Conservation (phyloP, 2,329 filamentous ascomycete genomes). For the Cercospora brassicicola region DNA sequence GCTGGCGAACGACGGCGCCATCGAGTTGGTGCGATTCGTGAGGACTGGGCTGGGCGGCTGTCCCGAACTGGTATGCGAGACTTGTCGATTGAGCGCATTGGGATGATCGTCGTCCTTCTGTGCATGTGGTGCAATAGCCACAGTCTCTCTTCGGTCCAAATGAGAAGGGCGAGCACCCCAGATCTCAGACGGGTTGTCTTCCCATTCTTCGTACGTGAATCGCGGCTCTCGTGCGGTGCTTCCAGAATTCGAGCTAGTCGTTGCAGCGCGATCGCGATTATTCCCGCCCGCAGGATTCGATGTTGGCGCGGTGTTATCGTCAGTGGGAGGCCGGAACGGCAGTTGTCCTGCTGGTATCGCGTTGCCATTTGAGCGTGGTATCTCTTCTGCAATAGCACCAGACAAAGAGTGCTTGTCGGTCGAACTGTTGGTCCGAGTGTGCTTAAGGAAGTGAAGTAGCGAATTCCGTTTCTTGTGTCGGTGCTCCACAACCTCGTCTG, state of each 20-base stretch:
- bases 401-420: constrained; percentile 21
- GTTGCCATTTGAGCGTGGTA: constrained; percentile 9
- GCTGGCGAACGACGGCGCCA: constrained; percentile 10
- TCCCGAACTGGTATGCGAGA: constrained; percentile 10
- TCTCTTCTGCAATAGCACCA: constrained; percentile 16
- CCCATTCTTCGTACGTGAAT: constrained; percentile 32
- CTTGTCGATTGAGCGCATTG: constrained; percentile 1
- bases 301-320: not conserved
- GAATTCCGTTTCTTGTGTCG: constrained; percentile 32
- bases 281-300: not conserved
- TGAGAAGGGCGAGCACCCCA: constrained; percentile 27
- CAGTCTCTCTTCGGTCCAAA: constrained; percentile 25
- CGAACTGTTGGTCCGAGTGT: constrained; percentile 27
- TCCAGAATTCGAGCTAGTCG: not conserved
- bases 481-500: constrained; percentile 25
- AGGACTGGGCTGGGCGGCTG: constrained; percentile 22
- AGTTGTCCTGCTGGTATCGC: constrained; percentile 13
- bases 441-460: constrained; percentile 33
- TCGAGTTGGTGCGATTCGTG: constrained; percentile 24
- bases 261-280: constrained; percentile 1
- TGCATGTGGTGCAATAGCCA: constrained; percentile 22
- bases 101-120: not conserved
- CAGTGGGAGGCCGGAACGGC: constrained; percentile 17
- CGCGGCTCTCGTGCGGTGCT: constrained; percentile 11
- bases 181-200: constrained; percentile 34